phyloP scores from a whole-genome alignment of 2,329 filamentous ascomycete species.

The Aspergillus arachidicola region DNA sequence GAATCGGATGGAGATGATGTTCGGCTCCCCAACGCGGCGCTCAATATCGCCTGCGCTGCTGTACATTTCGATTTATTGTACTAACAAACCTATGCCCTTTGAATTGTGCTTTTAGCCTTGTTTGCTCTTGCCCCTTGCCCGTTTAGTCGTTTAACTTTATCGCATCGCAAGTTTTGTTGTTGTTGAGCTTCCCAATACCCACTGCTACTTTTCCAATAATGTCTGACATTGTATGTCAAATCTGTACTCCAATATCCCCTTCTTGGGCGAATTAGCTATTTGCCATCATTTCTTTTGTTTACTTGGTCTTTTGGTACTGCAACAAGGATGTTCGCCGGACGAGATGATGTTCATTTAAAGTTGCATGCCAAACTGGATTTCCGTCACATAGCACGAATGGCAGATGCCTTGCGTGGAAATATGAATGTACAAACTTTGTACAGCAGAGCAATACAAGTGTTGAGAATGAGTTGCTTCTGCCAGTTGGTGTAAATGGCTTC shows the following conservation, averaged over 20 bases:
- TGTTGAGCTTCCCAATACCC: background rate
- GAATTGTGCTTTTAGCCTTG: background rate
- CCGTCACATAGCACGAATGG: background rate
- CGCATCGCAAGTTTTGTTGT: background rate
- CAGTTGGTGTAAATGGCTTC: background rate
- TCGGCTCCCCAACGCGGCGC: no score
- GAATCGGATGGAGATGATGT: background rate
- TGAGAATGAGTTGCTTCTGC: background rate
- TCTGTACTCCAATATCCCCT: background rate
- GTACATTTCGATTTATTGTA: background rate
- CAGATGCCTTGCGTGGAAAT: background rate
- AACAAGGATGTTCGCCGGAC: background rate
- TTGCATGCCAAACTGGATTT: constrained; percentile 9
- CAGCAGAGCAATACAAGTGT: background rate
- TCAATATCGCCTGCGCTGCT: background rate
- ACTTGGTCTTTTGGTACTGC: background rate
- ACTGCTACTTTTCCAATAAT: background rate
- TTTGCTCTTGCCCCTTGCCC: background rate
- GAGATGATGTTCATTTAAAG: constrained; percentile 6
- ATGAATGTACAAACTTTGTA: background rate
- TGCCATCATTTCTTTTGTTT: background rate
- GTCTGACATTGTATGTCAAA: background rate
- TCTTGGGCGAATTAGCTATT: background rate
- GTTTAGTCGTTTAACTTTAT: background rate
- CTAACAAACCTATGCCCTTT: no score